These are phyloP conservation scores for Fusarium poae DNA, from an alignment of 2,329 filamentous ascomycete genomes.

Conservation along the genomic window DNA sequence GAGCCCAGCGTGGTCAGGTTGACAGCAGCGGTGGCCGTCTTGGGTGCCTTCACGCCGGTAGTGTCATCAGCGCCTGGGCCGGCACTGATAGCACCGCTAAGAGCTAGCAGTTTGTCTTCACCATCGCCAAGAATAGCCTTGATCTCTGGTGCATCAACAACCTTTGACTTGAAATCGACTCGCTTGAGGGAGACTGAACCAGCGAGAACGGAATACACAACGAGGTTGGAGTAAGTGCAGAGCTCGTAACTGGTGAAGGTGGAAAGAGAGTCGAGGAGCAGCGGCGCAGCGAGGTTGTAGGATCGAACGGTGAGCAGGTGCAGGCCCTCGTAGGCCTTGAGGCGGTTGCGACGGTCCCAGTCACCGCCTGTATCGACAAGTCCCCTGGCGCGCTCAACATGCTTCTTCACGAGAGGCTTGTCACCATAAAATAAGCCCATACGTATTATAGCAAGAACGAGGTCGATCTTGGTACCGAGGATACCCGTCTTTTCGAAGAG, in stretches of 20 bases:
- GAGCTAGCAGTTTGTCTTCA: conserved; percentile 86
- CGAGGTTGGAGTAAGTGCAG: conserved; percentile 94
- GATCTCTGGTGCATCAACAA: conserved; percentile 98
- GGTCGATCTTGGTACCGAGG: conserved; percentile 95
- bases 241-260: conserved; percentile 99
- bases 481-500: conserved; percentile 98
- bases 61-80: conserved; percentile 85
- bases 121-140: conserved; percentile 93
- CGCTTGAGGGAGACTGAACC: conserved; percentile 95
- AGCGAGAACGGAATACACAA: conserved; percentile 94
- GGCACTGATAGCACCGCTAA: conserved; percentile 83
- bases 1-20: conserved; percentile 89
- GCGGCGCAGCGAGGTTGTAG: conserved; percentile 88
- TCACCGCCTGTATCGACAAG: conserved; percentile 96
- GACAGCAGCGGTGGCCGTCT: conserved; percentile 74
- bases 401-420: conserved; percentile 91
- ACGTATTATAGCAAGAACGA: conserved; percentile 95
- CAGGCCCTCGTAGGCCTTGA: conserved; percentile 98
- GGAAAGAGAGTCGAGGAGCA: conserved; percentile 95
- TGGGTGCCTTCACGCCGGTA: conserved; percentile 70
- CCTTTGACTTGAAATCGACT: conserved; percentile 98
- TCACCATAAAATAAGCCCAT: conserved; percentile 97
- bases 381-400: conserved; percentile 87
- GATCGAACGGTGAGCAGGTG: conserved; percentile 93
- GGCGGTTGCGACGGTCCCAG: conserved; percentile 97